phyloP scores from a whole-genome alignment of 2,329 filamentous ascomycete genomes.

The Gnomoniopsis sp. region DNA sequence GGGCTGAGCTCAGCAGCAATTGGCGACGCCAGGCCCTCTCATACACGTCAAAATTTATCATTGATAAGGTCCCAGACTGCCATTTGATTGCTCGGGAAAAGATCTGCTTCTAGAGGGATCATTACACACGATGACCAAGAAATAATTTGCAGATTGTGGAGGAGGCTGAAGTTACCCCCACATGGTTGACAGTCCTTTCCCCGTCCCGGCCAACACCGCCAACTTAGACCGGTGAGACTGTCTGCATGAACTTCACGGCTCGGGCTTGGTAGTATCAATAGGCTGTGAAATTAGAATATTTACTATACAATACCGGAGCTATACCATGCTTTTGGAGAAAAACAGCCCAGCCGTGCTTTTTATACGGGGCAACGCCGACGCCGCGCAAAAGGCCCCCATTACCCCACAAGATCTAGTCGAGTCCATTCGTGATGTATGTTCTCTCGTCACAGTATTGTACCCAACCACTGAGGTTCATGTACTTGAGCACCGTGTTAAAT shows the following conservation, averaged over 20 bases:
- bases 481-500: slow-evolving; percentile 66
- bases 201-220: no score
- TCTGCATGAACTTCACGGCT: background rate
- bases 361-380: background rate
- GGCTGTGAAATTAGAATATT: background rate
- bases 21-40: background rate
- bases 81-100: no score
- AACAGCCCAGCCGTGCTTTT: background rate
- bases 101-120: no score
- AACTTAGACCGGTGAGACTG: background rate
- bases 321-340: background rate
- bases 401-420: background rate
- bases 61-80: no score
- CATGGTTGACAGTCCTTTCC: no score
- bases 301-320: background rate
- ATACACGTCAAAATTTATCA: no score
- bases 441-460: slow-evolving; percentile 50
- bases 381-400: background rate
- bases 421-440: slow-evolving; percentile 16
- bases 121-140: no score
- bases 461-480: slow-evolving; percentile 61
- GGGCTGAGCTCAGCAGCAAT: background rate
- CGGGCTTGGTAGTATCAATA: background rate
- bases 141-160: no score
- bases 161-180: no score